Evolutionary conservation across 2,329 filamentous ascomycete genomes (phyloP).

Genomic region (Fusarium tuaranense): DNA sequence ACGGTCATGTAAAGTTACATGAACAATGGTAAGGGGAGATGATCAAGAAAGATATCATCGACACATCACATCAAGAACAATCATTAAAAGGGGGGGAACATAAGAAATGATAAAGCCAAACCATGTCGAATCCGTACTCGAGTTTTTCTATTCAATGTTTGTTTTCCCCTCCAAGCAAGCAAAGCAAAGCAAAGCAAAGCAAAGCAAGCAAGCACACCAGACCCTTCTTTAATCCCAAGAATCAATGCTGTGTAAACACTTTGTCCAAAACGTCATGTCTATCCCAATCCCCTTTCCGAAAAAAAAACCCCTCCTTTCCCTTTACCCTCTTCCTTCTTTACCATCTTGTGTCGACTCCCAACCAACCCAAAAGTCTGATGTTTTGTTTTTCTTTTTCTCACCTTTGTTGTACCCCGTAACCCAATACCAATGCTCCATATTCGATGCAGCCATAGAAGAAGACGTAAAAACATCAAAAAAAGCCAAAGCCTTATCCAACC

Average conservation of each 20-base stretch:
- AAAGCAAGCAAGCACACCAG: not conserved
- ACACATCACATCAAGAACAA: not conserved
- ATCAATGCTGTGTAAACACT: conserved; percentile 2
- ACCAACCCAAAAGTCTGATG: not conserved
- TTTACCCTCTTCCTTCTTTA: not conserved
- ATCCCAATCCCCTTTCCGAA: conserved; percentile 1
- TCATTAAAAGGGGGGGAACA: not conserved
- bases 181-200: not conserved
- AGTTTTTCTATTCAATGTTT: not conserved
- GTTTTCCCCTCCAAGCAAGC: not conserved
- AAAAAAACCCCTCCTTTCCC: not conserved
- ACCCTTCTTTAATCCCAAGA: not conserved
- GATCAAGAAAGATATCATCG: not conserved
- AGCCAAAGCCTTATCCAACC: not conserved
- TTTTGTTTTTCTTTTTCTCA: not conserved
- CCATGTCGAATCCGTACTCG: not conserved
- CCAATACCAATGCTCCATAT: conserved; percentile 5
- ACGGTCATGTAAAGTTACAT: not conserved
- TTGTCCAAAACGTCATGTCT: conserved; percentile 14
- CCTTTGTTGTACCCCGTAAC: not conserved
- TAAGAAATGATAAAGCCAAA: not conserved
- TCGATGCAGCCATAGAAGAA: conserved; percentile 11
- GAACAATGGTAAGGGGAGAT: not conserved
- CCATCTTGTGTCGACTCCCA: not conserved
- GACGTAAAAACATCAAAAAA: not conserved